A percentile compares a stretch with the other conserved stretches of the same genome.
Evolutionary conservation across 2,329 filamentous ascomycete genomes (phyloP).

Genomic region (Aspergillus bombycis): DNA sequence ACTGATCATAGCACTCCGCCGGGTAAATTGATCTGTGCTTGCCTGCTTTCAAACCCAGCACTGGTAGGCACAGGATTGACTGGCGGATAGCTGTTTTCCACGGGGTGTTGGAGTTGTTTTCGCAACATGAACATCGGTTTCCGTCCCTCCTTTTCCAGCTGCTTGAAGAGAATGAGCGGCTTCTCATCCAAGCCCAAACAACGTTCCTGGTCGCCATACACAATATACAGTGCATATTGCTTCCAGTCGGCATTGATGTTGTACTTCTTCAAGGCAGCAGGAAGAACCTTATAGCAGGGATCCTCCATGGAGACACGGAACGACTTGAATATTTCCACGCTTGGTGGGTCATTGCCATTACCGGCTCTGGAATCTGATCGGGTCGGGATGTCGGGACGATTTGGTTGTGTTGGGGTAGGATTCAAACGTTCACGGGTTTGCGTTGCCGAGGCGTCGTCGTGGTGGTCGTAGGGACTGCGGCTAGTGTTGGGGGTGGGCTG

Average conservation of each 20-base stretch:
- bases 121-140: conserved; percentile 99
- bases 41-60: conserved; percentile 34
- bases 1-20: conserved; percentile 35
- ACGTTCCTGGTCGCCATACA: conserved; percentile 97
- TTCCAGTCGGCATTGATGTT: conserved; percentile 98
- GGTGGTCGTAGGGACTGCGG: conserved; percentile 41
- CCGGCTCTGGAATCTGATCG: conserved; percentile 35
- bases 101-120: conserved; percentile 60
- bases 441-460: conserved; percentile 38
- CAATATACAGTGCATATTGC: conserved; percentile 96
- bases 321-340: conserved; percentile 96
- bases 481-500: conserved; percentile 34
- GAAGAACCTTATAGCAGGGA: conserved; percentile 94
- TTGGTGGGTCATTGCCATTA: conserved; percentile 39
- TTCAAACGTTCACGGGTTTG: conserved; percentile 38
- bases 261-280: conserved; percentile 94
- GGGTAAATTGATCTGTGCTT: conserved; percentile 37
- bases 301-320: conserved; percentile 98
- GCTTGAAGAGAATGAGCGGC: conserved; percentile 93
- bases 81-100: conserved; percentile 36
- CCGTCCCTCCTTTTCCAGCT: conserved; percentile 92
- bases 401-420: conserved; percentile 33
- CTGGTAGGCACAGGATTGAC: conserved; percentile 34
- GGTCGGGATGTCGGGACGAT: conserved; percentile 37
- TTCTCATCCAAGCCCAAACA: conserved; percentile 91